phyloP scores from a whole-genome alignment of 1,139 yeast genomes.

The Meyerozyma smithsonii region DNA sequence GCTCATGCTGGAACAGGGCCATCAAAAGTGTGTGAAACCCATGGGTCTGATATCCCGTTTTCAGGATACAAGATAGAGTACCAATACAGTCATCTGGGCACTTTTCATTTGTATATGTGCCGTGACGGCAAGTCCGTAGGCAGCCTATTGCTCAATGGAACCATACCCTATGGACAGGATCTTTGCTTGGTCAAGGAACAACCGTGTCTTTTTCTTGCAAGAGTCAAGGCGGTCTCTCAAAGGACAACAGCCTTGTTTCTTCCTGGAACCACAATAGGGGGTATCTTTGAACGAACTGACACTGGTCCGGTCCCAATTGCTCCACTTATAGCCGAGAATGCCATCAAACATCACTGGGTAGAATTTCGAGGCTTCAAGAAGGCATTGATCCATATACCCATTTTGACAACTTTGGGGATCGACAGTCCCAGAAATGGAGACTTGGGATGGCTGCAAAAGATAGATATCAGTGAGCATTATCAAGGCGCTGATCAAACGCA shows the following conservation, averaged over 20 bases:
- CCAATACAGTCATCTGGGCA: slow-evolving; percentile 13
- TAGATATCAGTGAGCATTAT: slow-evolving; percentile 1
- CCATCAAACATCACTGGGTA: slow-evolving; percentile 21
- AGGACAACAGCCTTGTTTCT: slow-evolving; percentile 21
- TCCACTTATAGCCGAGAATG: slow-evolving; percentile 28
- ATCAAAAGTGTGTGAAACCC: neutral
- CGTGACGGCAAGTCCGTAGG: neutral
- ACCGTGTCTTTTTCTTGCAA: slow-evolving; percentile 13
- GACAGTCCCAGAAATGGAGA: slow-evolving; percentile 19
- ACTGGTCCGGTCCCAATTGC: slow-evolving; percentile 8
- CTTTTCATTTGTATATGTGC: slow-evolving; percentile 8
- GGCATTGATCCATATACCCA: slow-evolving; percentile 24
- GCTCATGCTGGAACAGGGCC: neutral
- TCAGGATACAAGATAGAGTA: slow-evolving; percentile 32
- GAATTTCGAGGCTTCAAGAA: slow-evolving; percentile 17
- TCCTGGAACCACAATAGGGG: slow-evolving; percentile 25
- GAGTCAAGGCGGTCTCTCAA: slow-evolving; percentile 21
- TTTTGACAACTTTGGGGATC: slow-evolving; percentile 27
- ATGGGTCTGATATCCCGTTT: slow-evolving; percentile 16
- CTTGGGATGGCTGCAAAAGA: neutral
- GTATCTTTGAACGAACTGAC: slow-evolving; percentile 13
- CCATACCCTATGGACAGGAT: slow-evolving; percentile 1
- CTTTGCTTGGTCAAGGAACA: neutral
- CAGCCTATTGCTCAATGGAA: slow-evolving; percentile 4
- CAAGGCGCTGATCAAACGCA: slow-evolving; percentile 3